A percentile compares a stretch with the other conserved stretches of the same genome.
Conservation (phyloP, 1,284 basidiomycete species). For the Wallemia mellicola region DNA sequence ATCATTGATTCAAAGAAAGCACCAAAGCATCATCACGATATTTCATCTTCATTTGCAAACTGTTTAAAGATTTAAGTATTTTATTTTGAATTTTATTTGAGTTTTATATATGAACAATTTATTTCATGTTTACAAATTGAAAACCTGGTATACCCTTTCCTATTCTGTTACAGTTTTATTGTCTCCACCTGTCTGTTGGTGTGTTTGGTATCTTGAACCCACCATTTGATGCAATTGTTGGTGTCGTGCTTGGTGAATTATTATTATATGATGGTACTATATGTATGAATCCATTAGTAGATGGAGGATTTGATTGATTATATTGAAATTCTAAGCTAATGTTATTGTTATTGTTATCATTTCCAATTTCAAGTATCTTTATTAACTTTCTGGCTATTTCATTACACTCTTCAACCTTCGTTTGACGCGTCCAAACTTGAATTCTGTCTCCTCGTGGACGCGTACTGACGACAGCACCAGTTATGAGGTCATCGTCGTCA, state of each 20-base stretch:
- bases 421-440: slow-evolving; percentile 56
- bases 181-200: neutral
- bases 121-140: neutral
- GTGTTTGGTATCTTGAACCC: neutral
- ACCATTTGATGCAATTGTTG: neutral
- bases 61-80: neutral
- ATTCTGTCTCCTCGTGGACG: slow-evolving; percentile 64
- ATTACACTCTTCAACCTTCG: slow-evolving; percentile 56
- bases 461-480: slow-evolving; percentile 64
- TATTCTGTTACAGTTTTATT: neutral
- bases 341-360: slow-evolving; percentile 21
- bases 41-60: neutral
- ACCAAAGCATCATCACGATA: neutral
- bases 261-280: neutral
- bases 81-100: neutral
- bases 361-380: slow-evolving; percentile 29
- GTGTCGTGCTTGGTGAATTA: neutral
- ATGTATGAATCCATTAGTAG: neutral
- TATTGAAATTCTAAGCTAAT: slow-evolving; percentile 74
- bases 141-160: neutral
- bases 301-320: neutral
- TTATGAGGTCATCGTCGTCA: slow-evolving; percentile 58
- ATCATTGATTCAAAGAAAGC: neutral
- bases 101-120: neutral
- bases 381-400: slow-evolving; percentile 48